Base-by-base conservation (phyloP, 2,329 filamentous ascomycete genomes). In the Diplodia mutila region DNA sequence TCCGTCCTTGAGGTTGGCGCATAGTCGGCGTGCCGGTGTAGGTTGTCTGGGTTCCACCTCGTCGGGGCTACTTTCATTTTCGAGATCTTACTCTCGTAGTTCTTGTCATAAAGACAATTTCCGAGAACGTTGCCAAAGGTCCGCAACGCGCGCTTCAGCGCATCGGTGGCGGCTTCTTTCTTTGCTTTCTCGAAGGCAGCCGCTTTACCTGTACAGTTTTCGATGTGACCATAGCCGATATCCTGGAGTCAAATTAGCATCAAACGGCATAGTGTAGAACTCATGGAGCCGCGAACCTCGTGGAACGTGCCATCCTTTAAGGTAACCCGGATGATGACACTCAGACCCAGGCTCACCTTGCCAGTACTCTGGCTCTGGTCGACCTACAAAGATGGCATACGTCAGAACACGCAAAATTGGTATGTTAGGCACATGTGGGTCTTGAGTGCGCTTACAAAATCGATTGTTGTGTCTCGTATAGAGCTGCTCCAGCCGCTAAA, bases 81-180 rank as follows among this genome's bases (percentile, higher is more conserved):
- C 63, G 90, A 91, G n/a, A 98, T 91, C 77, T 93, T 94, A 64
- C 89, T 86, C 67, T 99, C 84, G 76, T 97, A 99, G 69, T 94
- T 90, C 79, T 97, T 97, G 81, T 99, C 95, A 80, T 99, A 98
- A 68, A 99, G 89, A 83, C 95, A 99, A 77, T 98, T 99, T n/a
- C 95, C 95, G 66, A 99, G 84, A 18, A 98, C 91, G 74, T 98
- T 98, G 69, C 95, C 95, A 79, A 99, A 99, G 70, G 89, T 97
- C 68, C 94, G 87, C 74, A 99, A 77, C 1, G 95, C 89, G 71
- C 95, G 87, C 80, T 99, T 99, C 76, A 99, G 77, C 1, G 89
- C 95, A 80, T 99, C 95, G 11, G 96, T 98, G 2, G 93, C 96
- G 8, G 93, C 96, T 82, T 98, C 94, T 78, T 99, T 99, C 83